These are phyloP conservation scores for Trametes elegans DNA, from an alignment of 768 basidiomycete species.

Conservation along the genomic window DNA sequence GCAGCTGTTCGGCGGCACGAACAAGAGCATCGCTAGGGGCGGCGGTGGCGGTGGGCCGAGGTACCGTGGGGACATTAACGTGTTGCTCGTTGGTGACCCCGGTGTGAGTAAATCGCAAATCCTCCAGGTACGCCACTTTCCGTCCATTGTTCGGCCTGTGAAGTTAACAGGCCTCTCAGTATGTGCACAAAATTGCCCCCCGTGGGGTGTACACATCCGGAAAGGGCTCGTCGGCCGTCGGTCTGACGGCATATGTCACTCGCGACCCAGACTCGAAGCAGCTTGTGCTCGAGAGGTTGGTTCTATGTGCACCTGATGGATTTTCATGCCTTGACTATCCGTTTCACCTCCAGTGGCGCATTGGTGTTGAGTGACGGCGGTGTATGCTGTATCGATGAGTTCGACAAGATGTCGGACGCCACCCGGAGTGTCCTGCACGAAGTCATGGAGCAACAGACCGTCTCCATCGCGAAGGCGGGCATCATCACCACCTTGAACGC, in stretches of 20 bases:
- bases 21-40: conserved; percentile 90
- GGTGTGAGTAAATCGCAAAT: conserved; percentile 98
- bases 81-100: conserved; percentile 95
- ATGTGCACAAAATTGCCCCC: conserved; percentile 98
- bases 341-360: conserved; percentile 70
- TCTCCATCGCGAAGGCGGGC: conserved; percentile 97
- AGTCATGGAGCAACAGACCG: conserved; percentile 99
- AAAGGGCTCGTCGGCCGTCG: conserved; percentile 97
- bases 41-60: conserved; percentile 95
- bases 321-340: too few species aligned
- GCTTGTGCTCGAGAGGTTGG: conserved; percentile 96
- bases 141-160: neutral
- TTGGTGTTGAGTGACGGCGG: conserved; percentile 94
- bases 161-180: conserved; percentile 48
- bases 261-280: conserved; percentile 98
- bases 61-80: conserved; percentile 98
- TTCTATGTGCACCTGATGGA: too few species aligned
- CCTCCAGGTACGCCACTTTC: conserved; percentile 49
- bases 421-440: conserved; percentile 98
- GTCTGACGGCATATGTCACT: conserved; percentile 97
- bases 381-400: conserved; percentile 98
- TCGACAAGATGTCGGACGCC: conserved; percentile 98
- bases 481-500: conserved; percentile 99
- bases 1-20: conserved; percentile 96
- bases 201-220: conserved; percentile 97